Evolutionary conservation across 768 basidiomycete genomes (phyloP).

Genomic region (Macrocybe gigantea): DNA sequence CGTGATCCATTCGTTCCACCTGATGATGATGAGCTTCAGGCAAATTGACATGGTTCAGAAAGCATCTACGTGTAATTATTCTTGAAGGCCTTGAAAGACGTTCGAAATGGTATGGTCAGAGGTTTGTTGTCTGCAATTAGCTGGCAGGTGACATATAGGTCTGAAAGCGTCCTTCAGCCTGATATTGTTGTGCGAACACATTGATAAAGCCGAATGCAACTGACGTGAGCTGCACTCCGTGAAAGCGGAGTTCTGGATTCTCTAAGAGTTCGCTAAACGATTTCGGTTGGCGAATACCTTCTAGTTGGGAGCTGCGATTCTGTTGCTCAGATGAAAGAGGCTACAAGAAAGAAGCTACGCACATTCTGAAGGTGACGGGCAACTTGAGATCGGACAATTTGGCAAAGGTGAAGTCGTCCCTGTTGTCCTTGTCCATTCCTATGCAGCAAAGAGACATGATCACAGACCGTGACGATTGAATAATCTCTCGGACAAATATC

Average conservation of each 20-base stretch:
- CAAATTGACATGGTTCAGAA: not conserved
- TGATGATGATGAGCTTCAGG: conserved; percentile 19
- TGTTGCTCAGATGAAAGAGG: not conserved
- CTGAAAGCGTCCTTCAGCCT: conserved; percentile 69
- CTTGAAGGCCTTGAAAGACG: conserved; percentile 91
- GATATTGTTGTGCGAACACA: conserved; percentile 20
- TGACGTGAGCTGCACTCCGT: conserved; percentile 79
- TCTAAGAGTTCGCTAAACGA: conserved; percentile 79
- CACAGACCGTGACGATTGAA: conserved; percentile 1
- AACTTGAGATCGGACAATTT: conserved; percentile 85
- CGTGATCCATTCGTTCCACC: conserved; percentile 96
- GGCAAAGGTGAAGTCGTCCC: conserved; percentile 91
- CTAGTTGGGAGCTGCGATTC: conserved; percentile 65
- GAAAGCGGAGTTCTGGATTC: conserved; percentile 74
- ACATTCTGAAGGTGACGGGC: conserved; percentile 86
- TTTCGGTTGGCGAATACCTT: conserved; percentile 69
- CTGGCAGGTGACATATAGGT: conserved; percentile 91
- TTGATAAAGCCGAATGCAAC: conserved; percentile 16
- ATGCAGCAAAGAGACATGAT: no score
- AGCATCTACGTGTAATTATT: conserved; percentile 62
- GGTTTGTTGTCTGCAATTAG: conserved; percentile 92
- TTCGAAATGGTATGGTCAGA: conserved; percentile 85
- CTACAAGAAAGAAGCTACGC: conserved; percentile 12
- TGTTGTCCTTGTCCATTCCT: conserved; percentile 49
- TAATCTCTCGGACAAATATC: no score